Evolutionary conservation across 192 early-diverging fungal genomes (phyloP), one percentile per base, ranked within the genome.

Genomic region (Backusella morwellensis): DNA sequence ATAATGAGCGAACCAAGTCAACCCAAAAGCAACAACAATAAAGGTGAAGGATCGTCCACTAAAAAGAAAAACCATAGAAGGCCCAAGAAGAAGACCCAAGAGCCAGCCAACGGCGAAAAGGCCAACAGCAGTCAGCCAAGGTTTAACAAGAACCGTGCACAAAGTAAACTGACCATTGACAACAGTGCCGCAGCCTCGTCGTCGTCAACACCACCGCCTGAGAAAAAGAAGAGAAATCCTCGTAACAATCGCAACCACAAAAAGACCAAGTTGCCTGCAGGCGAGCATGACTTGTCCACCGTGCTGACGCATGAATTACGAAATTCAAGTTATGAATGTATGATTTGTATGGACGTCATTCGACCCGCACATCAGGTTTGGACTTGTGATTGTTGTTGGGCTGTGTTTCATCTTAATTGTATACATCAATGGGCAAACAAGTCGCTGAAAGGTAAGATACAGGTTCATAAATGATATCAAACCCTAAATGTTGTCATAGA

Each of bases 311-410:
- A 88, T 56, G 90, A 88, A 36, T 85, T 97, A 66, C 87, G 81
- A 21, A 90, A 83, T 38, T 88, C 90, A 14, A 84, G 89, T 0
- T 97, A 97, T 84, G 96, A 99, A 77, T 99, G 97, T 86, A 96
- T 98, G 96, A 91, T 99, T 9, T 99, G 97, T 85, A 97, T 92
- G 88, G 97, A 99, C 85, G 82, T 83, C 21, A 87, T 99, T 67
- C 85, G 88, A 56, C 86, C 83, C 12, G 86, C 85, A 6, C 88
- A 97, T 80, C 84, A 83, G 35, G 90, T 91, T 8, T 99, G 97
- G 97, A 89, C 87, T 56, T 99, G 97, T 85, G 84, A 89, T 78
- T 82, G 82, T 56, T 97, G 96, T 85, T 97, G 90, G 90, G 94
- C 93, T 14, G 90, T 96, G 3, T 98, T 97, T 80, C 97, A 99